phyloP scores from a whole-genome alignment of 441 rosid genomes.

The Euphorbia corollata region DNA sequence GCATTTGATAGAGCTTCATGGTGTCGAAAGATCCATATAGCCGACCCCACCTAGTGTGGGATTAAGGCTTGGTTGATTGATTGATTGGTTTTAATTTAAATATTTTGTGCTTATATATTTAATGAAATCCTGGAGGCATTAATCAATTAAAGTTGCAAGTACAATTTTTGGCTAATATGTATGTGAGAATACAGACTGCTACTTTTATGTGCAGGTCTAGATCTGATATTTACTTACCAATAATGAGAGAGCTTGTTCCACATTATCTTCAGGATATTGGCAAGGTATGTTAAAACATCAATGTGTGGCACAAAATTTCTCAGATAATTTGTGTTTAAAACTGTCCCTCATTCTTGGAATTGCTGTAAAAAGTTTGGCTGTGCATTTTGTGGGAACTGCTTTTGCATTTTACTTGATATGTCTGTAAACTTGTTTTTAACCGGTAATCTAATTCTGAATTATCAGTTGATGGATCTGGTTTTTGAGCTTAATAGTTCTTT shows the following conservation, averaged over 20 bases:
- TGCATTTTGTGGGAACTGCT: too few species aligned
- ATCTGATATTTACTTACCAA: conserved; percentile 90
- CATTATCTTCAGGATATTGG: conserved; percentile 92
- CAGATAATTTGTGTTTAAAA: not conserved
- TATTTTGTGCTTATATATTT: not conserved
- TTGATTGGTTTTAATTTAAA: too few species aligned
- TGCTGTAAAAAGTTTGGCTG: not conserved
- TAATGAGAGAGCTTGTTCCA: conserved; percentile 91
- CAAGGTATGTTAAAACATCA: conserved; percentile 53
- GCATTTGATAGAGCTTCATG: not conserved
- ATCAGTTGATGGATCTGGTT: not conserved
- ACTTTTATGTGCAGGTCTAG: conserved; percentile 58
- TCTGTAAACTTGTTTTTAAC: not conserved
- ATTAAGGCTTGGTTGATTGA: too few species aligned
- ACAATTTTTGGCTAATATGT: not conserved
- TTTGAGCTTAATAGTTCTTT: not conserved
- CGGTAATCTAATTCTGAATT: not conserved
- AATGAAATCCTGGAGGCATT: not conserved
- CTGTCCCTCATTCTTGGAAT: not conserved
- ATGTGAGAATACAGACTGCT: conserved; percentile 15
- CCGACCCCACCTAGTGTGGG: too few species aligned
- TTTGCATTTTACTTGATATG: not conserved
- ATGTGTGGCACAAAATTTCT: conserved; percentile 4
- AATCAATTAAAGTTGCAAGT: not conserved
- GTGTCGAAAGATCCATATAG: too few species aligned